phyloP scores from a whole-genome alignment of 2,329 filamentous ascomycete genomes.

The Beauveria brongniartii region DNA sequence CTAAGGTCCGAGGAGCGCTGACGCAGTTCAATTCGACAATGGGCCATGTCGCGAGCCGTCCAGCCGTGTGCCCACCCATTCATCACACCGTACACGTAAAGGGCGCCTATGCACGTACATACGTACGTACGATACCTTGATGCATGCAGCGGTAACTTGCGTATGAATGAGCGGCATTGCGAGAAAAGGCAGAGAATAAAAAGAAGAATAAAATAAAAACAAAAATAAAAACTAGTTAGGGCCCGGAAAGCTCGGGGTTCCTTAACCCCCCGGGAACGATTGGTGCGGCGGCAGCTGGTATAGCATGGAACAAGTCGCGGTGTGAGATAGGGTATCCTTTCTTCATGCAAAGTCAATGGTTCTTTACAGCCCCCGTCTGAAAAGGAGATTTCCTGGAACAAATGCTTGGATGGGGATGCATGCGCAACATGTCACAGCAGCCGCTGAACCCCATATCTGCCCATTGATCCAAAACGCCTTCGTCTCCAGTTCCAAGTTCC shows the following conservation, averaged over 20 bases:
- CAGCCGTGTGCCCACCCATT: too few relatives aligned
- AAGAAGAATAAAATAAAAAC: too few relatives aligned
- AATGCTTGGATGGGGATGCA: background rate
- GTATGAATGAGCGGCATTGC: too few relatives aligned
- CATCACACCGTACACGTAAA: too few relatives aligned
- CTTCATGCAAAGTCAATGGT: background rate
- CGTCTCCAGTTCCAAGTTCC: background rate
- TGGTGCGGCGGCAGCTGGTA: background rate
- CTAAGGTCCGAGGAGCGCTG: too few relatives aligned
- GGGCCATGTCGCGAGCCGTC: too few relatives aligned
- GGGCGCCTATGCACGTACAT: too few relatives aligned
- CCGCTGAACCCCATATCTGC: background rate
- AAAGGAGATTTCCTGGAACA: background rate
- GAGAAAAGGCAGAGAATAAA: too few relatives aligned
- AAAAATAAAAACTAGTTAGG: background rate
- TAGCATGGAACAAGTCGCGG: background rate
- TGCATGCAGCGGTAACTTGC: too few relatives aligned
- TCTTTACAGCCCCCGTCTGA: background rate
- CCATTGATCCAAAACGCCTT: background rate
- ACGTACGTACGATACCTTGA: too few relatives aligned
- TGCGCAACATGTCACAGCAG: constrained; percentile 1
- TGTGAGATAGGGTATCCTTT: background rate
- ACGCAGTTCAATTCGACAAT: too few relatives aligned
- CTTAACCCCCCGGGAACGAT: background rate
- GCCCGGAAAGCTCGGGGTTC: constrained; percentile 1